Evolutionary conservation across 2,329 filamentous ascomycete species (phyloP).

Genomic region (Nothomitra cinnamomea): DNA sequence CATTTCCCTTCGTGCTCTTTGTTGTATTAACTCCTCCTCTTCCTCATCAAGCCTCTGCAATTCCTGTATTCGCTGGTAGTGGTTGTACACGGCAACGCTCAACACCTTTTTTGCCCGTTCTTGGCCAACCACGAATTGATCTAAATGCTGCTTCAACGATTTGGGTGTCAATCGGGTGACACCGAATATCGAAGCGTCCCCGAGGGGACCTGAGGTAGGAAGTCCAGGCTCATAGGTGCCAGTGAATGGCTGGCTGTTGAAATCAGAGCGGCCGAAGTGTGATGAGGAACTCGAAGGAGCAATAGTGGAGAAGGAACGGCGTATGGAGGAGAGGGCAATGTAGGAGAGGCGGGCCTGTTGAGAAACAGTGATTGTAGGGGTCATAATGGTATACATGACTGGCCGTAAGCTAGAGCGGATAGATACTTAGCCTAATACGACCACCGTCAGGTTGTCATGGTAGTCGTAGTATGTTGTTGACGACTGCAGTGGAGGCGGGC

Average conservation of each 20-base stretch:
- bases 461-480: too few species aligned
- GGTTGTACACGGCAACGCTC: constrained; percentile 87
- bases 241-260: constrained; percentile 43
- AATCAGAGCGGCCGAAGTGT: constrained; percentile 43
- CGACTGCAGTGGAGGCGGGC: too few species aligned
- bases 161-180: constrained; percentile 42
- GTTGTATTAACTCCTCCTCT: constrained; percentile 54
- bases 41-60: constrained; percentile 62
- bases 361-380: constrained; percentile 16
- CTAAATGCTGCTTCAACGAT: constrained; percentile 70
- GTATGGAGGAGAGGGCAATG: constrained; percentile 19
- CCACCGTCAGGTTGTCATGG: too few species aligned
- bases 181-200: constrained; percentile 38
- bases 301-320: constrained; percentile 18
- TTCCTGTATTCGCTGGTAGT: constrained; percentile 77
- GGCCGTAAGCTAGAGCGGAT: not conserved
- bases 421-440: not conserved
- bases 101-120: constrained; percentile 88
- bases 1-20: constrained; percentile 53
- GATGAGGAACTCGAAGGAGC: constrained; percentile 24
- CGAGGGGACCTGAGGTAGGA: constrained; percentile 45
- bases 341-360: constrained; percentile 26
- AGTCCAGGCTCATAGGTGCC: constrained; percentile 44
- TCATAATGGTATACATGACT: not conserved
- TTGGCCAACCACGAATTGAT: constrained; percentile 93